These are phyloP conservation scores for Kazachstania sp. DNA, from an alignment of 1,139 yeast species.

Conservation along the genomic window DNA sequence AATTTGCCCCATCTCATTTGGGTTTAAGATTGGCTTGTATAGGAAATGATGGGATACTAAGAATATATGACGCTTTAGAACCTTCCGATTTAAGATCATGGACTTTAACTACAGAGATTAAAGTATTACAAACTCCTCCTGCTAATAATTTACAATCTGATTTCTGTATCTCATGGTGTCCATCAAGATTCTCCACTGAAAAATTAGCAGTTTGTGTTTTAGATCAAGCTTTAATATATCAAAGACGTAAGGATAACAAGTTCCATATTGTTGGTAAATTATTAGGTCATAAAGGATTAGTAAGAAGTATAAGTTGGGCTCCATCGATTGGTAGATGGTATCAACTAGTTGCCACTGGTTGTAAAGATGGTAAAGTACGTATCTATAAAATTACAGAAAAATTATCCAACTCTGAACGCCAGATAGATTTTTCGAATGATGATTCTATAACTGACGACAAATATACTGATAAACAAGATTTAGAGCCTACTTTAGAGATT, in stretches of 20 bases:
- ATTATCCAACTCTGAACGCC: slow-evolving; percentile 13
- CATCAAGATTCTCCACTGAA: slow-evolving; percentile 74
- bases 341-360: slow-evolving; percentile 88
- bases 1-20: slow-evolving; percentile 79
- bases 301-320: slow-evolving; percentile 92
- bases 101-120: slow-evolving; percentile 67
- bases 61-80: slow-evolving; percentile 83
- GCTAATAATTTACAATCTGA: slow-evolving; percentile 80
- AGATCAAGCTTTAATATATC: slow-evolving; percentile 77
- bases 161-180: slow-evolving; percentile 89
- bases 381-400: slow-evolving; percentile 63
- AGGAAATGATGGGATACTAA: slow-evolving; percentile 80
- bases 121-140: slow-evolving; percentile 59
- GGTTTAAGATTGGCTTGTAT: slow-evolving; percentile 81
- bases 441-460: background rate
- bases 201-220: slow-evolving; percentile 77
- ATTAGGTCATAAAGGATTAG: slow-evolving; percentile 79
- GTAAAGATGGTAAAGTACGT: slow-evolving; percentile 87
- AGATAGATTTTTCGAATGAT: slow-evolving; percentile 22
- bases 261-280: slow-evolving; percentile 39
- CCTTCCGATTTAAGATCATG: slow-evolving; percentile 79
- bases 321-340: slow-evolving; percentile 90
- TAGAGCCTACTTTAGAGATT: slow-evolving; percentile 31
- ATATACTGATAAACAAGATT: background rate
- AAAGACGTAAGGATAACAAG: slow-evolving; percentile 41